These are phyloP conservation scores for Russula dissimulans DNA, from an alignment of 768 basidiomycete species.

Conservation along the genomic window DNA sequence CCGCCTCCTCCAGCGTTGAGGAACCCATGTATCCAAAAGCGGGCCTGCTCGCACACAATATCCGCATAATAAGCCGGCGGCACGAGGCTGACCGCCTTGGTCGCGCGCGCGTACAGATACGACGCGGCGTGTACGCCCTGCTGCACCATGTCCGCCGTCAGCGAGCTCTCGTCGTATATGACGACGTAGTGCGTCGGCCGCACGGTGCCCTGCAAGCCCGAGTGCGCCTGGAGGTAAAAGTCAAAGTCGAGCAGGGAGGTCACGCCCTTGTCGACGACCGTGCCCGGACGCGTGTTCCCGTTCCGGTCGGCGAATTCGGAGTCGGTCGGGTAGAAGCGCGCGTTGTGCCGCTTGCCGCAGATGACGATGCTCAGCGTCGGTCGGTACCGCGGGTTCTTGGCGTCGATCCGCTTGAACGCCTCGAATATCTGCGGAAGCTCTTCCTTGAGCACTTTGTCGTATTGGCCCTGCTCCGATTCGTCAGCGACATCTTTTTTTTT, in stretches of 20 bases:
- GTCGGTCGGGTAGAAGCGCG: conserved; percentile 50
- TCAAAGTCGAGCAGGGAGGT: conserved; percentile 37
- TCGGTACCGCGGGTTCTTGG: conserved; percentile 40
- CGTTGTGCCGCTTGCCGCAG: conserved; percentile 68
- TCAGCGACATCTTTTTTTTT: too few species aligned
- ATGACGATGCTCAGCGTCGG: conserved; percentile 65
- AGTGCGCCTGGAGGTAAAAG: conserved; percentile 49
- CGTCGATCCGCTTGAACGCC: conserved; percentile 47
- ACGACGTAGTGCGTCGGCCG: conserved; percentile 73
- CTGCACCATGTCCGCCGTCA: conserved; percentile 67
- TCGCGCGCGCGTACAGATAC: conserved; percentile 76
- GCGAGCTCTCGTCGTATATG: conserved; percentile 64
- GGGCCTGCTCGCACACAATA: conserved; percentile 70
- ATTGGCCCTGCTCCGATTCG: conserved; percentile 50
- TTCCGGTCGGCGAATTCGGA: conserved; percentile 45
- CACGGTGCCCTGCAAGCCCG: conserved; percentile 62
- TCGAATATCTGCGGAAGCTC: conserved; percentile 56
- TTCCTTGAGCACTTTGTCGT: conserved; percentile 44
- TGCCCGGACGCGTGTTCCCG: conserved; percentile 73
- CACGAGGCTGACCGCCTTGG: conserved; percentile 72
- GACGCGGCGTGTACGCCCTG: conserved; percentile 58
- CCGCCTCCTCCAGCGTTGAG: conserved; percentile 36
- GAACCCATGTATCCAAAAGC: conserved; percentile 68
- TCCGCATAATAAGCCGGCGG: conserved; percentile 79
- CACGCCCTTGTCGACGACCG: conserved; percentile 71